phyloP scores from a whole-genome alignment of 2,329 filamentous ascomycete genomes.

The Monosporascus sp. region DNA sequence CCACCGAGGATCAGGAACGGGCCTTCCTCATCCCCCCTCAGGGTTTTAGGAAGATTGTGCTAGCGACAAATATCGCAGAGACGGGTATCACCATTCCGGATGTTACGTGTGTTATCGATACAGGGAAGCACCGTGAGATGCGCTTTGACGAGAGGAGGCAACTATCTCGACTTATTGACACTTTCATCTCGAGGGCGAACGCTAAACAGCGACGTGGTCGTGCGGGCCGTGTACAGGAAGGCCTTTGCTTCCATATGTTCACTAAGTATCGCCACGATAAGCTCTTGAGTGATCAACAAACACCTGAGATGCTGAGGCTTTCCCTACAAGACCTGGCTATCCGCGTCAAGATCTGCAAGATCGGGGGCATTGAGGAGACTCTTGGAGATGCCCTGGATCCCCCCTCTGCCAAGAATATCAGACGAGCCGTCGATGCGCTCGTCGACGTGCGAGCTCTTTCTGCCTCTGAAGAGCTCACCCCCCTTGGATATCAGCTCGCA shows the following conservation, averaged over 20 bases:
- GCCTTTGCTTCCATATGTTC: constrained; percentile 93
- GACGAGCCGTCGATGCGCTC: constrained; percentile 85
- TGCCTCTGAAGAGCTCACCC: constrained; percentile 73
- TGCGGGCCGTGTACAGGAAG: constrained; percentile 91
- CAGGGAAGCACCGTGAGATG: constrained; percentile 97
- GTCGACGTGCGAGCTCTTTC: constrained; percentile 91
- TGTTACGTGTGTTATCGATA: constrained; percentile 94
- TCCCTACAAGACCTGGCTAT: constrained; percentile 94
- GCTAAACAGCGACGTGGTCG: constrained; percentile 91
- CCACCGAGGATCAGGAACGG: constrained; percentile 91
- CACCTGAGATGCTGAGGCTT: constrained; percentile 89
- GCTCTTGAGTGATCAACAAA: constrained; percentile 85
- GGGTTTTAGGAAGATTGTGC: constrained; percentile 84
- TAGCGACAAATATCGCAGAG: constrained; percentile 97
- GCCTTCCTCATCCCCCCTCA: constrained; percentile 82
- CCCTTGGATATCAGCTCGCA: constrained; percentile 80
- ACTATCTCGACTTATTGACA: constrained; percentile 83
- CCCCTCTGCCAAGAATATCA: constrained; percentile 86
- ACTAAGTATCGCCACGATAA: constrained; percentile 85
- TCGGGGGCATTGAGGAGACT: constrained; percentile 89
- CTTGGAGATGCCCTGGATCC: constrained; percentile 84
- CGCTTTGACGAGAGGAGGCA: constrained; percentile 91
- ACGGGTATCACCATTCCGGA: constrained; percentile 98
- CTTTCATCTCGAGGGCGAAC: constrained; percentile 92
- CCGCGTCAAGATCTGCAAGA: constrained; percentile 93